Evolutionary conservation across 176 grass and related monocot genomes (phyloP).

Genomic region (Zoysia pacifica): DNA sequence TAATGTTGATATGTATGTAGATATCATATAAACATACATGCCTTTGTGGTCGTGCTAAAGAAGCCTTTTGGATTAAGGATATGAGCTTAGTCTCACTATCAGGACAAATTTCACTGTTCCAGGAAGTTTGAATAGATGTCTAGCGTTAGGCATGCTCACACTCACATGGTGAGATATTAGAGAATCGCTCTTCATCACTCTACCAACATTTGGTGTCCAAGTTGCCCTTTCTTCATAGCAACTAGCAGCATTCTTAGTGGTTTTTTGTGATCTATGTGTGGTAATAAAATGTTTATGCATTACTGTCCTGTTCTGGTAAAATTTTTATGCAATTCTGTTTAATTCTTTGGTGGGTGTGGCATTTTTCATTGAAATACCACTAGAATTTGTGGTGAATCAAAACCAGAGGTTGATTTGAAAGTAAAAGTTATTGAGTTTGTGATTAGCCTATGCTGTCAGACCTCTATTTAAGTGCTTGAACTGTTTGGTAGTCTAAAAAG

Average conservation of each 20-base stretch:
- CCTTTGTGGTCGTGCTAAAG: neutral
- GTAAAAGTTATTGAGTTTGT: slow-evolving; percentile 10
- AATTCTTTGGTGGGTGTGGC: neutral
- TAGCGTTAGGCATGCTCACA: neutral
- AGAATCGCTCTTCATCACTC: neutral
- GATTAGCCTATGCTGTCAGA: neutral
- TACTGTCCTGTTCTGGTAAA: neutral
- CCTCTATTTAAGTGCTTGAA: slow-evolving; percentile 11
- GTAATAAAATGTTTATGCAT: slow-evolving; percentile 1
- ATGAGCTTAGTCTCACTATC: neutral
- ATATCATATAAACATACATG: slow-evolving; percentile 21
- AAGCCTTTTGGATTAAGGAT: neutral
- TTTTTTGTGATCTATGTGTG: neutral
- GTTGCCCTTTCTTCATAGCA: neutral
- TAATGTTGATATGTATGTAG: neutral
- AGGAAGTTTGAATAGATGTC: neutral
- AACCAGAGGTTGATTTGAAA: slow-evolving; percentile 5
- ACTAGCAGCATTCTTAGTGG: too few species aligned
- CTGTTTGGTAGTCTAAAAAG: neutral
- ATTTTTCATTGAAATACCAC: neutral
- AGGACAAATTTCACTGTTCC: neutral
- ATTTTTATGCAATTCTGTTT: neutral
- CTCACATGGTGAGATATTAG: neutral
- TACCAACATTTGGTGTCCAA: neutral
- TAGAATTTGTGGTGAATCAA: slow-evolving; percentile 29